Evolutionary conservation across 2,329 filamentous ascomycete species (phyloP), one percentile per base, ranked within the genome.

Genomic region (Trichoderma brevicompactum): DNA sequence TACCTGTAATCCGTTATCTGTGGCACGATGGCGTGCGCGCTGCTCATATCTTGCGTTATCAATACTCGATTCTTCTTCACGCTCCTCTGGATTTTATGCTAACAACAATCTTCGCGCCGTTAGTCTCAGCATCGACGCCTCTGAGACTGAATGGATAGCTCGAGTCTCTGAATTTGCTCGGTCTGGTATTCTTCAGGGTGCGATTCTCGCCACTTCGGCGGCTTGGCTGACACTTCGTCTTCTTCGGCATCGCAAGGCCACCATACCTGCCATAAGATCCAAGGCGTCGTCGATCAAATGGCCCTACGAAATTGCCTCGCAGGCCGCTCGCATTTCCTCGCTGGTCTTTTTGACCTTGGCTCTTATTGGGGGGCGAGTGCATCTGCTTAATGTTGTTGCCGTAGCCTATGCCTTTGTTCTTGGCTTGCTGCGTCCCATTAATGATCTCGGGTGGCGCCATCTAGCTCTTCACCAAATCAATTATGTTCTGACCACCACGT

Each of bases 381-480:
- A 78, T 64, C 74, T 77, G 71, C 72, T 79, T 46, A 77, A 80
- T 68, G 73, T 77, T 10, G 65, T 73, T 36, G 71, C 75, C 7
- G 68, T 79, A 23, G 73, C 72, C 54, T 83, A 83, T 68, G 75
- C 77, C 44, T 79, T 83, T 53, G 23, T 78, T 43, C 70, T 84
- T 5, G 82, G 82, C 28, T 71, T 84, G 23, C 55, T 78, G 32
- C 78, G 82, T 12, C 76, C 82, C 48, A 66, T 76, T 63, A 72
- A 77, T 65, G 73, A 80, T 65, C 66, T 78, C 61, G 73, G 75
- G 68, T 84, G 81, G 81, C 79, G 81, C 19, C 81, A 79, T 70
- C 72, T 78, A 56, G 77, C 79, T 13, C 73, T 85, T 50, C 80
- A 82, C 65, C 82, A 85, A 69, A 74, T 82, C 72, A 85, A 84